phyloP scores from a whole-genome alignment of 352 stramenopile genomes.

The Globisporangium yorkense region DNA sequence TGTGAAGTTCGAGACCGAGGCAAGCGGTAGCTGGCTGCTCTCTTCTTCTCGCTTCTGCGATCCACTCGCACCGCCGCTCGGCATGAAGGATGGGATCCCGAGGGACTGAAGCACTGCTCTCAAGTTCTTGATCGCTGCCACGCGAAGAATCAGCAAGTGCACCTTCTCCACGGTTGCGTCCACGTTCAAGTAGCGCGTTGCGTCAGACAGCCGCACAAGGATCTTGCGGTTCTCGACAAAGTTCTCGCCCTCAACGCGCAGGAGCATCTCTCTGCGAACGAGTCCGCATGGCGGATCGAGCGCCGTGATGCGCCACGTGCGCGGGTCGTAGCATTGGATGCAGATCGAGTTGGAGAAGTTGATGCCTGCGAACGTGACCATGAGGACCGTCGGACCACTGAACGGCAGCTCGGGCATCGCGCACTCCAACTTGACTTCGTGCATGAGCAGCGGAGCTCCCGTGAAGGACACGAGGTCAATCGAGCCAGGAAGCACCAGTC shows the following conservation, averaged over 20 bases:
- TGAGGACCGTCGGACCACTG: constrained; percentile 41
- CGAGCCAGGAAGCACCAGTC: constrained; percentile 28
- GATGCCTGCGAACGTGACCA: constrained; percentile 36
- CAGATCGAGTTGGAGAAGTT: constrained; percentile 60
- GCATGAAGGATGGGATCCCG: constrained; percentile 7
- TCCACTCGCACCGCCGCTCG: not conserved
- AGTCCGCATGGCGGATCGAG: constrained; percentile 46
- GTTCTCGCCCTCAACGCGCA: constrained; percentile 48
- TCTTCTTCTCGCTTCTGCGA: constrained; percentile 34
- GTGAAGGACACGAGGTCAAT: constrained; percentile 14
- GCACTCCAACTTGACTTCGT: constrained; percentile 43
- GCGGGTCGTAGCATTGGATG: constrained; percentile 67
- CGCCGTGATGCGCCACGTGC: constrained; percentile 33
- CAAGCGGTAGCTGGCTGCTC: constrained; percentile 6
- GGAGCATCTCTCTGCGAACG: constrained; percentile 15
- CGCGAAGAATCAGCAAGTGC: constrained; percentile 42
- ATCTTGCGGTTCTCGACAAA: constrained; percentile 73
- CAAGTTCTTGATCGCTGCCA: constrained; percentile 45
- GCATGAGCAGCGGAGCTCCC: not conserved
- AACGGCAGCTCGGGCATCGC: constrained; percentile 50
- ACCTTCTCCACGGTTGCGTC: constrained; percentile 32
- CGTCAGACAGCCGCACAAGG: constrained; percentile 41
- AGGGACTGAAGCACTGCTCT: constrained; percentile 28
- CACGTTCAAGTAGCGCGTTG: constrained; percentile 31
- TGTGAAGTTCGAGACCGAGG: constrained; percentile 23